These are phyloP conservation scores for Stenocarpella maydis DNA, from an alignment of 2,329 filamentous ascomycete species.

Conservation along the genomic window DNA sequence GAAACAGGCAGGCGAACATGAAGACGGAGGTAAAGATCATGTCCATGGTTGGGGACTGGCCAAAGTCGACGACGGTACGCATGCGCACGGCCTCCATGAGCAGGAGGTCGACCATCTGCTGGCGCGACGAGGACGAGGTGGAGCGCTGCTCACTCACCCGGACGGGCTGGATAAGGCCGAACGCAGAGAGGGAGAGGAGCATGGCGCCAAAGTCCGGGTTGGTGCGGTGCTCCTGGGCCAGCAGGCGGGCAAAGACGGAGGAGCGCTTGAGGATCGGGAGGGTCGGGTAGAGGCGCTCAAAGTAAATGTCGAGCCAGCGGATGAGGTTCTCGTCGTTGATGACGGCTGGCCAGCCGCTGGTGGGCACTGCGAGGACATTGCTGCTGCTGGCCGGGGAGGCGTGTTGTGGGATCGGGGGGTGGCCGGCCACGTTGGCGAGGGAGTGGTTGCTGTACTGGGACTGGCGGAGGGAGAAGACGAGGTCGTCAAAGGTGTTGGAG, in stretches of 20 bases:
- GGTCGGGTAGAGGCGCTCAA: conserved; percentile 30
- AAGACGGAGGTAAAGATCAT: conserved; percentile 32
- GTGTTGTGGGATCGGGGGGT: conserved; percentile 15
- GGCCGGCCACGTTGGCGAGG: conserved; percentile 16
- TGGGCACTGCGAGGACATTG: conserved; percentile 19
- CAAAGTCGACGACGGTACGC: conserved; percentile 28
- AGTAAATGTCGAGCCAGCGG: conserved; percentile 32
- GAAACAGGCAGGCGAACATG: conserved; percentile 29
- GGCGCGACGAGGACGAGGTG: conserved; percentile 20
- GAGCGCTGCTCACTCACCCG: conserved; percentile 26
- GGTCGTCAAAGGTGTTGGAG: conserved; percentile 23
- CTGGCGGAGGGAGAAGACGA: conserved; percentile 25
- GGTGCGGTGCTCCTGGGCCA: conserved; percentile 27
- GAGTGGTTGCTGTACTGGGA: conserved; percentile 14
- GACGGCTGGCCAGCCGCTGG: conserved; percentile 23
- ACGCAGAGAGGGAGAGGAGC: conserved; percentile 30
- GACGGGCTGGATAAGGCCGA: conserved; percentile 31
- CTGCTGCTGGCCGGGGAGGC: conserved; percentile 26
- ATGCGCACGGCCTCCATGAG: conserved; percentile 30
- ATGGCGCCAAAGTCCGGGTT: conserved; percentile 32
- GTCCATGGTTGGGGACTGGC: conserved; percentile 28
- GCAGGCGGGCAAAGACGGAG: conserved; percentile 28
- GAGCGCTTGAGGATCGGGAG: conserved; percentile 31
- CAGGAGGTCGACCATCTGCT: conserved; percentile 28
- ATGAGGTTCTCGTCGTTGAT: conserved; percentile 32